Percentiles rank a stretch among this genome's conserved stretches.
phyloP scores from a whole-genome alignment of 2,329 filamentous ascomycete genomes.

The Botrytis elliptica region DNA sequence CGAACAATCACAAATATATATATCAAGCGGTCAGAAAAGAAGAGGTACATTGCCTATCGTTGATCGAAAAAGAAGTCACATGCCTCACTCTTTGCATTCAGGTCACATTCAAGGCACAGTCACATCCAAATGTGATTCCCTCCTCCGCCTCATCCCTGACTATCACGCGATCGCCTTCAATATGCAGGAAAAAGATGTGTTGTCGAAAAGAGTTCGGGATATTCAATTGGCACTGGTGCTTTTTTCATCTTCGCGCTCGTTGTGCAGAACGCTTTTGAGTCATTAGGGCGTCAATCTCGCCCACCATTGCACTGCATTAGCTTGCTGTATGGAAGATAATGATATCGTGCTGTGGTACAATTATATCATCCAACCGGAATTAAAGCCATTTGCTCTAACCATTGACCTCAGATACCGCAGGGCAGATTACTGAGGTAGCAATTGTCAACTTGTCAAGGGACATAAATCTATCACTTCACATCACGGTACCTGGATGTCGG shows the following conservation, averaged over 20 bases:
- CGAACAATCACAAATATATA: neutral
- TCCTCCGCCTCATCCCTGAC: neutral
- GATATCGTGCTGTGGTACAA: neutral
- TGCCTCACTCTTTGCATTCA: neutral
- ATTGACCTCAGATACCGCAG: neutral
- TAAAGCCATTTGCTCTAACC: neutral
- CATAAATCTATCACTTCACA: constrained; percentile 3
- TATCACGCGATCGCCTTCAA: neutral
- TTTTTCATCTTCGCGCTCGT: constrained; percentile 1
- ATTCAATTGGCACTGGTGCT: neutral
- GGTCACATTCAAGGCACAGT: neutral
- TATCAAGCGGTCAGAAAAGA: neutral
- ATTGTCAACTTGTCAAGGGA: neutral
- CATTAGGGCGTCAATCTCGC: constrained; percentile 1
- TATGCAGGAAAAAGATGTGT: constrained; percentile 3
- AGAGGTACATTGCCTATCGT: neutral
- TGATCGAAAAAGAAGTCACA: neutral
- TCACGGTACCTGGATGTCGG: neutral
- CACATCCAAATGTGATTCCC: neutral
- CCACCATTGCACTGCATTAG: constrained; percentile 20
- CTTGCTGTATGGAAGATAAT: neutral
- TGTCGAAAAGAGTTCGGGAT: neutral
- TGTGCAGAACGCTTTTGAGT: constrained; percentile 4
- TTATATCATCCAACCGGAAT: constrained; percentile 10
- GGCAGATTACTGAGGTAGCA: neutral